Evolutionary conservation across 1,284 basidiomycete species (phyloP).

Genomic region (Termitomyces sp.): DNA sequence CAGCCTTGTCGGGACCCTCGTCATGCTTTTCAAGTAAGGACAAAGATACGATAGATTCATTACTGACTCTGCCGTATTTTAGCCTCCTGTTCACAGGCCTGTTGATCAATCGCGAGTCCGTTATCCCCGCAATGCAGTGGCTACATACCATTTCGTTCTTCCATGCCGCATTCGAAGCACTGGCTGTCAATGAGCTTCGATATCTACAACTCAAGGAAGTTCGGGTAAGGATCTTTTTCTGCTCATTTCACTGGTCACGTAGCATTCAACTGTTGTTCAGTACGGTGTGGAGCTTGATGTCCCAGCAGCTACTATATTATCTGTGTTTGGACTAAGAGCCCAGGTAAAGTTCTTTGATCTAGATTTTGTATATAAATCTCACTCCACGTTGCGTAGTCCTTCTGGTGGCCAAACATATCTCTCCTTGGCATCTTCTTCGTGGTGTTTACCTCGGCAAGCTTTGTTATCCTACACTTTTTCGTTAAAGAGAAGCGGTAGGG

Average conservation of each 20-base stretch:
- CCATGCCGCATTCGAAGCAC: conserved; percentile 96
- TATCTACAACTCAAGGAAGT: conserved; percentile 91
- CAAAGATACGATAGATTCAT: neutral
- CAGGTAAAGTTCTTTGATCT: conserved; percentile 43
- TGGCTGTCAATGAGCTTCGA: conserved; percentile 92
- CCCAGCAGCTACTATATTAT: conserved; percentile 89
- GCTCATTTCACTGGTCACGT: neutral
- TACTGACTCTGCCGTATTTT: conserved; percentile 7
- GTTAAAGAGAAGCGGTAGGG: conserved; percentile 83
- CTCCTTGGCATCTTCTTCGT: conserved; percentile 82
- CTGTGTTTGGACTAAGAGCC: conserved; percentile 83
- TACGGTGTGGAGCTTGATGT: conserved; percentile 93
- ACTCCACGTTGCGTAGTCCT: conserved; percentile 52
- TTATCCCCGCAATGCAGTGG: conserved; percentile 74
- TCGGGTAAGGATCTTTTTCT: conserved; percentile 50
- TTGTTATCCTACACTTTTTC: conserved; percentile 77
- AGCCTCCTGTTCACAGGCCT: conserved; percentile 94
- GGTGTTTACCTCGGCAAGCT: conserved; percentile 71
- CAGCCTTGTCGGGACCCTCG: conserved; percentile 87
- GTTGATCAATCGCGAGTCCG: conserved; percentile 88
- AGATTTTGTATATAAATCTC: neutral
- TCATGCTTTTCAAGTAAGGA: conserved; percentile 96
- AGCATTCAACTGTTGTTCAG: conserved; percentile 32
- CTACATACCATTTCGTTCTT: conserved; percentile 92
- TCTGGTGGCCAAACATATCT: conserved; percentile 93